Percentiles rank a stretch among this genome's conserved stretches.
These are phyloP conservation scores for Tuber melanosporum DNA, from an alignment of 495 filamentous ascomycete species.

Conservation along the genomic window DNA sequence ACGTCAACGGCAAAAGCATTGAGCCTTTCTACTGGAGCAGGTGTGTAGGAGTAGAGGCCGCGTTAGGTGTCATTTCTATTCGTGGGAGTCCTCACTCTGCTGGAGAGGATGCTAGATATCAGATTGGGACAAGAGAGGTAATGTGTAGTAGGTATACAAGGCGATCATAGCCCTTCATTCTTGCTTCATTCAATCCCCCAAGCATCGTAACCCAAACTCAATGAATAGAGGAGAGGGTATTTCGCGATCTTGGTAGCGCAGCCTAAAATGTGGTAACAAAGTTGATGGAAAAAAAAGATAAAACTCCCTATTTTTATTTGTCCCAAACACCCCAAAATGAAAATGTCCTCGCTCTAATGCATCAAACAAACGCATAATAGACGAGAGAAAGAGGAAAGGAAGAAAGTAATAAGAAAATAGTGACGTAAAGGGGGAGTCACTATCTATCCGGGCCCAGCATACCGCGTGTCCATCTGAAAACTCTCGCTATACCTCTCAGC, in stretches of 20 bases:
- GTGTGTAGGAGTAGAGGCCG: too few species aligned
- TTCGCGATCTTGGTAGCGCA: not conserved
- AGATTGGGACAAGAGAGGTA: not conserved
- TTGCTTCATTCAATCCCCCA: not conserved
- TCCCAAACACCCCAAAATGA: not conserved
- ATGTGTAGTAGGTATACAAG: not conserved
- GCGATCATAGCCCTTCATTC: not conserved
- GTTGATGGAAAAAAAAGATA: not conserved
- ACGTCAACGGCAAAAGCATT: too few species aligned
- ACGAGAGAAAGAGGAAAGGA: not conserved
- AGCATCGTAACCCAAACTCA: not conserved
- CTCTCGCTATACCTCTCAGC: not conserved
- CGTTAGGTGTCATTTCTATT: too few species aligned
- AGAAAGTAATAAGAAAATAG: not conserved
- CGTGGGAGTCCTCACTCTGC: not conserved
- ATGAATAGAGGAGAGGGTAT: not conserved
- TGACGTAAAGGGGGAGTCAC: not conserved
- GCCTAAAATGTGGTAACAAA: not conserved
- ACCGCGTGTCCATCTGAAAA: slow-evolving; percentile 19
- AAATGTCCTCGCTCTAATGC: not conserved
- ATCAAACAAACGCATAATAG: not conserved
- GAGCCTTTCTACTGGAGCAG: too few species aligned
- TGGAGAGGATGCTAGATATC: not conserved
- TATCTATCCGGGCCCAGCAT: slow-evolving; percentile 5
- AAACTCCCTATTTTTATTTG: not conserved